A percentile compares a stretch with the other conserved stretches of the same genome.
phyloP scores from a whole-genome alignment of 306 rosid genomes.

The Luffa acutangula region DNA sequence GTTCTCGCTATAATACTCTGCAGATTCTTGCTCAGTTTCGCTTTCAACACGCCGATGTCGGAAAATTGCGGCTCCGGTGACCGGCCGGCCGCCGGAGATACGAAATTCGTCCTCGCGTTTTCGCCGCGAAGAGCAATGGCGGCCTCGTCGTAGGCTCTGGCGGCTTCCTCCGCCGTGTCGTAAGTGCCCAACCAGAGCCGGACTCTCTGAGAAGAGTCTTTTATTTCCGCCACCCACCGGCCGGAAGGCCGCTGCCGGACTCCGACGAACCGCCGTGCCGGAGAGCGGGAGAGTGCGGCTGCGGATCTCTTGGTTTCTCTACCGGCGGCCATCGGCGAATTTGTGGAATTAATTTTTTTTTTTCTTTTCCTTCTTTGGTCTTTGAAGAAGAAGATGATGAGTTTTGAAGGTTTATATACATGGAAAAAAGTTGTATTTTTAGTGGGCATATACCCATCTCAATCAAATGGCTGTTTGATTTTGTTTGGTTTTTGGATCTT shows the following conservation, averaged over 20 bases:
- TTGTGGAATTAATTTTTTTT: neutral
- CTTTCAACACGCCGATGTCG: constrained; percentile 24
- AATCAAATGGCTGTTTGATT: constrained; percentile 14
- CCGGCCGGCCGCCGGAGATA: constrained; percentile 7
- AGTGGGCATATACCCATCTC: constrained; percentile 24
- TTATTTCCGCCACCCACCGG: constrained; percentile 93
- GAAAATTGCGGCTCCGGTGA: neutral
- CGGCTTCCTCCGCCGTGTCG: constrained; percentile 87
- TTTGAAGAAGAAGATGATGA: constrained; percentile 20
- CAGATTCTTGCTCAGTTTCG: constrained; percentile 69
- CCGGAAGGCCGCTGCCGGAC: constrained; percentile 89
- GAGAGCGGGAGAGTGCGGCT: constrained; percentile 2
- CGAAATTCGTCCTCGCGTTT: constrained; percentile 75
- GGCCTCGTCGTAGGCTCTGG: constrained; percentile 83
- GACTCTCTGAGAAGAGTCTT: constrained; percentile 79
- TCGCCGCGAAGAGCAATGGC: constrained; percentile 71
- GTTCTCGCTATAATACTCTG: constrained; percentile 62
- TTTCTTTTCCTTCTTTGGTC: neutral
- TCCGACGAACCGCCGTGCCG: constrained; percentile 53
- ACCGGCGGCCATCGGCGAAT: constrained; percentile 42
- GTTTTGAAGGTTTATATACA: constrained; percentile 8
- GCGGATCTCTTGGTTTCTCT: constrained; percentile 26
- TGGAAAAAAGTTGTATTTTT: neutral
- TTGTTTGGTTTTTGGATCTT: constrained; percentile 16
- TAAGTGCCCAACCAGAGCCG: constrained; percentile 90